A percentile compares a stretch with the other conserved stretches of the same genome.
Conservation (phyloP, 768 basidiomycete species). For the Lactarius tabidus region DNA sequence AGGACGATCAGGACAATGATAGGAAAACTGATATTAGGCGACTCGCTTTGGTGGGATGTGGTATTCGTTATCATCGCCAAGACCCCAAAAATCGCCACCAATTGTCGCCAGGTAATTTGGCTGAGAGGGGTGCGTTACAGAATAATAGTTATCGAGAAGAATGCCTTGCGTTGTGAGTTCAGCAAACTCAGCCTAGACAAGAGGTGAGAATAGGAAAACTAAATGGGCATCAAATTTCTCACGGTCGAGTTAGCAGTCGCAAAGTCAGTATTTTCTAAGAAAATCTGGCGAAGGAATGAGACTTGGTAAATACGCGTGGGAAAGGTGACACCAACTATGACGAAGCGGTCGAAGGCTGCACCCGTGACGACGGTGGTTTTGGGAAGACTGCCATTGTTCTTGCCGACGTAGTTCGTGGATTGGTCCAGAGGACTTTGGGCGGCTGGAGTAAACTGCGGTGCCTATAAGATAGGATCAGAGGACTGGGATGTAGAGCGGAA, state of each 20-base stretch:
- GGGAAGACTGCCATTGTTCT: conserved; percentile 41
- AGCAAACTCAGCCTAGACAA: conserved; percentile 30
- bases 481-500: neutral
- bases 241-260: conserved; percentile 28
- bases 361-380: conserved; percentile 39
- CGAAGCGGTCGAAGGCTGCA: conserved; percentile 45
- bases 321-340: conserved; percentile 27
- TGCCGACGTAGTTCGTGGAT: conserved; percentile 40
- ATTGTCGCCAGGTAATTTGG: conserved; percentile 53
- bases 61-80: conserved; percentile 40
- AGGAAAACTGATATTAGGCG: too few species aligned
- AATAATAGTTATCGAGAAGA: conserved; percentile 41
- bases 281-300: conserved; percentile 46
- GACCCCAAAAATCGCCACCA: conserved; percentile 53
- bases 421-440: conserved; percentile 29
- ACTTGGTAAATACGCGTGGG: neutral
- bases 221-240: neutral
- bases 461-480: conserved; percentile 10
- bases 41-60: conserved; percentile 29
- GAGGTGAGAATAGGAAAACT: conserved; percentile 10
- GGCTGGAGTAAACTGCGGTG: conserved; percentile 32
- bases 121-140: conserved; percentile 54
- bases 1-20: neutral
- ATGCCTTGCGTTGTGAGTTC: conserved; percentile 49
- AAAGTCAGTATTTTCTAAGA: conserved; percentile 63